Base-by-base conservation (phyloP, 1,284 basidiomycete species). In the Microbotryum intermedium region DNA sequence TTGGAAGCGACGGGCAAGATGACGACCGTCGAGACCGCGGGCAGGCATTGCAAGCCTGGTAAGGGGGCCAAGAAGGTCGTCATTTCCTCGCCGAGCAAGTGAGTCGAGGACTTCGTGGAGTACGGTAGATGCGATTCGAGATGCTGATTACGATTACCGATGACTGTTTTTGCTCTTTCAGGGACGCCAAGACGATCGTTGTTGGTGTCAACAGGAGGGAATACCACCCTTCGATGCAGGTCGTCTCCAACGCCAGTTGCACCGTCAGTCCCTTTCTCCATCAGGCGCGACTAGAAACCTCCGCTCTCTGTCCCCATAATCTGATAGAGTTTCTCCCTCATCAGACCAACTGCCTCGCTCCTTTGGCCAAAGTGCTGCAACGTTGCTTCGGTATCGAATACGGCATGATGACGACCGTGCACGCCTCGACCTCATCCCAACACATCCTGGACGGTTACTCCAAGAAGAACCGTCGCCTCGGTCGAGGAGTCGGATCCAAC, bases 381-480 rank as follows among this genome's bases (percentile, higher is more conserved):
- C 48, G 69, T 10, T 60, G 72, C 1, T 77, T 76, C 47, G 76
- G 76, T 11, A 74, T 77, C 62, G 72, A 75, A 61, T 70, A 66
- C 16, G 76, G 75, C 9, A 76, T 77, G 75, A 74, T 77, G 73
- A 76, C 76, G 10, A 77, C 76, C n/a, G 71, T 52, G 4, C 76
- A 77, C 68, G 76, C 76, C 16, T 73, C 72, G 46, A 77, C 76
- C 6, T 70, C 74, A 0, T 73, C 71, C 45, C 76, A 77, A 52
- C 74, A 74, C 57, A 72, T 76, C 26, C 72, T 76, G 10, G 76
- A 77, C 60, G 76, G 76, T 20, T 77, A 74, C 70, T 71, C 66
- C 49, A 72, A 70, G 50, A 77, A 77, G 71, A 72, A 73, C 57
- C 69, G 74, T n/a, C 71, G 76, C 16, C 70, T 72, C 28, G 74